phyloP scores from a whole-genome alignment of 2,329 filamentous ascomycete species.

The Colletotrichum sp. region DNA sequence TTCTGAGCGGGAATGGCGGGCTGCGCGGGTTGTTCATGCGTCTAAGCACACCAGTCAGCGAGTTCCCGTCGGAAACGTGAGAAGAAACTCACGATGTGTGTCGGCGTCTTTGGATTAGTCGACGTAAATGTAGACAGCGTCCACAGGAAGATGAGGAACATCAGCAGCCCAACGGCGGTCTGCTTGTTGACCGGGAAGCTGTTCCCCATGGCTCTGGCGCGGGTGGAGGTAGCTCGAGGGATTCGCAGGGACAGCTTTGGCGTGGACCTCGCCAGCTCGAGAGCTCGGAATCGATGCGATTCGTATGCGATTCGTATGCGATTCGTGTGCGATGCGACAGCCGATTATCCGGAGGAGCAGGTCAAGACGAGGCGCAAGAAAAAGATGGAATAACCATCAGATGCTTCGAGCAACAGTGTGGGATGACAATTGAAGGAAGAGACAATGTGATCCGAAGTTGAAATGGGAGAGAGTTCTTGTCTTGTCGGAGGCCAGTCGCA shows the following conservation, averaged over 20 bases:
- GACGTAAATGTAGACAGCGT: constrained; percentile 2
- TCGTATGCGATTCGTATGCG: neutral
- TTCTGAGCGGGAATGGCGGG: neutral
- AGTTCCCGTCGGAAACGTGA: neutral
- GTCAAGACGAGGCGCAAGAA: neutral
- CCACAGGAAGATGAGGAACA: constrained; percentile 15
- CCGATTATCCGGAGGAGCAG: neutral
- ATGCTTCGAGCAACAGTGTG: too few relatives aligned
- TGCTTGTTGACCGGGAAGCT: constrained; percentile 3
- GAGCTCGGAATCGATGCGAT: neutral
- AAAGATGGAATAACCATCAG: neutral
- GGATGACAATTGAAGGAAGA: neutral
- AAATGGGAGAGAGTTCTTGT: neutral
- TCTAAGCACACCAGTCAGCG: neutral
- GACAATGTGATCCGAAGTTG: neutral
- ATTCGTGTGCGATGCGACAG: neutral
- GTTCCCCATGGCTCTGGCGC: neutral
- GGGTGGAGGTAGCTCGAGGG: neutral
- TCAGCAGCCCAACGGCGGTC: neutral
- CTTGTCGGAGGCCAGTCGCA: neutral
- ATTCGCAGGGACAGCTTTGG: neutral
- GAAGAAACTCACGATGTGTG: neutral
- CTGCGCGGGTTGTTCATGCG: neutral
- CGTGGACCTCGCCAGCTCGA: neutral
- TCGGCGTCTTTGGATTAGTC: neutral